phyloP scores from a whole-genome alignment of 768 basidiomycete species.

The Harrya chromipes region DNA sequence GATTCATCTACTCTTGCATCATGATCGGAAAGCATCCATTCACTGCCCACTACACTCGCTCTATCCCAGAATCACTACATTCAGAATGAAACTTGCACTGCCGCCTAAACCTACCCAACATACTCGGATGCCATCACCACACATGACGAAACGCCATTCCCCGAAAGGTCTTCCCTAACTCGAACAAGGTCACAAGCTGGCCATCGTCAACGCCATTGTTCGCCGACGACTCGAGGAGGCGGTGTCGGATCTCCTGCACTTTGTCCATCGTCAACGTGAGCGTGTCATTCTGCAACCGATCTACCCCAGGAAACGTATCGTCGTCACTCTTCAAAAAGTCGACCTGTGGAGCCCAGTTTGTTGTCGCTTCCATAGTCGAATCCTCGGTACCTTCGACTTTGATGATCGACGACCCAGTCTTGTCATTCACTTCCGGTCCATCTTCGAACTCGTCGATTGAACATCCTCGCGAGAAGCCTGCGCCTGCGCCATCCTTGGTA shows the following conservation, averaged over 20 bases:
- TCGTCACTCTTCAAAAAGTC: background rate
- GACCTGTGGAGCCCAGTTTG: background rate
- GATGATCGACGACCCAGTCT: background rate
- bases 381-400: background rate
- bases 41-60: background rate
- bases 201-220: slow-evolving; percentile 3
- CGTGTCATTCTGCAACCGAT: slow-evolving; percentile 2
- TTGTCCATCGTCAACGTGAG: slow-evolving; percentile 20
- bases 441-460: background rate
- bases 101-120: background rate
- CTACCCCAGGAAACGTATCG: background rate
- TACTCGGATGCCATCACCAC: slow-evolving; percentile 15
- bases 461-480: background rate
- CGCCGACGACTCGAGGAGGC: slow-evolving; percentile 7
- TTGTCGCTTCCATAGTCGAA: background rate
- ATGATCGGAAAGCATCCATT: background rate
- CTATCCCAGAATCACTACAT: background rate
- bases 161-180: slow-evolving; percentile 18
- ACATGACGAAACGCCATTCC: slow-evolving; percentile 24
- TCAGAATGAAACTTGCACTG: background rate
- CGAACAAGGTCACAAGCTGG: slow-evolving; percentile 19
- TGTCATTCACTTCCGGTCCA: background rate
- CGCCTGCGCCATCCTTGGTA: background rate
- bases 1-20: background rate
- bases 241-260: slow-evolving; percentile 13